Conservation (phyloP, 805 yeast species). For the Dipodascus albidus region DNA sequence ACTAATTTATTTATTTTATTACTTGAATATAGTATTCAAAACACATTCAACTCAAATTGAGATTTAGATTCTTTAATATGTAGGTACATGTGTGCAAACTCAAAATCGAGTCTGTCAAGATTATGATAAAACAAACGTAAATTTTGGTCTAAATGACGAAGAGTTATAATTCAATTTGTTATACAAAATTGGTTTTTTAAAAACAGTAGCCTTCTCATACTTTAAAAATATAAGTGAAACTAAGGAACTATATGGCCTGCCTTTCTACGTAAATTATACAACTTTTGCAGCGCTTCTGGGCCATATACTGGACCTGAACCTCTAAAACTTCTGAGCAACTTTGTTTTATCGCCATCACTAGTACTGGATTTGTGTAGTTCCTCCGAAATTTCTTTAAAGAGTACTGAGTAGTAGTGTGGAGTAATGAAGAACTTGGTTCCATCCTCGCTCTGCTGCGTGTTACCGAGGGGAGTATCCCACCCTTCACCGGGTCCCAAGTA, state of each 20-base stretch:
- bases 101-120: too few relatives aligned
- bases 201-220: too few relatives aligned
- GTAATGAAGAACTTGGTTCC: neutral
- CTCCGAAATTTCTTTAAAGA: neutral
- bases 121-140: too few relatives aligned
- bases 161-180: too few relatives aligned
- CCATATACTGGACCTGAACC: neutral
- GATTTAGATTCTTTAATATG: too few relatives aligned
- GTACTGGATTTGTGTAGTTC: neutral
- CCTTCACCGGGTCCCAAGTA: slow-evolving; percentile 75
- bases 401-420: neutral
- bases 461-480: slow-evolving; percentile 26
- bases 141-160: too few relatives aligned
- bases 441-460: neutral
- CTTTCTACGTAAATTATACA: neutral
- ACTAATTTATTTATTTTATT: too few relatives aligned
- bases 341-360: neutral
- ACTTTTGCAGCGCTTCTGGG: neutral
- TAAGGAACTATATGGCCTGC: neutral
- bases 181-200: too few relatives aligned
- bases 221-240: too few relatives aligned
- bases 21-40: too few relatives aligned
- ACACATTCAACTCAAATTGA: too few relatives aligned
- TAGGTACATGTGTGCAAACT: too few relatives aligned
- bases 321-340: neutral